Conservation (phyloP, 176 grass and related monocot species). For the Dendrocalamus sinicus region DNA sequence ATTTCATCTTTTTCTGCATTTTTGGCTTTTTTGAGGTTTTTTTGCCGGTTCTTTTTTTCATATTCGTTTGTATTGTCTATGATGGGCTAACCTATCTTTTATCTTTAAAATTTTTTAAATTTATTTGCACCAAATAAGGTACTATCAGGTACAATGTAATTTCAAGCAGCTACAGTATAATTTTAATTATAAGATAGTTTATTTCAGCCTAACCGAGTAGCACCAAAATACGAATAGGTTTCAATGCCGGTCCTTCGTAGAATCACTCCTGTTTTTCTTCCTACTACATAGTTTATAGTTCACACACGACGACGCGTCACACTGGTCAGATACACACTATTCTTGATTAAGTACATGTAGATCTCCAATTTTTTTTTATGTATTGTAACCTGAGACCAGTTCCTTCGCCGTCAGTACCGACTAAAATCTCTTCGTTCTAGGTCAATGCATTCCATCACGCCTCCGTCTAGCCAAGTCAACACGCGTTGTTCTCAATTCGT, state of each 20-base stretch:
- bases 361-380: neutral
- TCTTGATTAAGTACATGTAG: neutral
- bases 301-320: neutral
- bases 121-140: too few relatives aligned
- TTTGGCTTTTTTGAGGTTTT: too few relatives aligned
- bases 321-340: neutral
- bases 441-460: conserved; percentile 25
- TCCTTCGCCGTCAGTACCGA: neutral
- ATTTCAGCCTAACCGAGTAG: accelerated
- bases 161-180: too few relatives aligned
- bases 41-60: too few relatives aligned
- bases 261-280: neutral
- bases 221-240: neutral
- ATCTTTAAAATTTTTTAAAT: too few relatives aligned
- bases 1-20: too few relatives aligned
- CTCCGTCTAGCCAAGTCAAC: conserved; percentile 19
- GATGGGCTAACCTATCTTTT: too few relatives aligned
- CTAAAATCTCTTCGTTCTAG: conserved; percentile 8
- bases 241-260: neutral
- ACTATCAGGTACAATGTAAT: too few relatives aligned
- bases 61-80: too few relatives aligned
- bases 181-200: too few relatives aligned
- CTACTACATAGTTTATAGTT: neutral
- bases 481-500: neutral
- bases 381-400: neutral